Percentiles rank a stretch among this genome's conserved stretches.
phyloP scores from a whole-genome alignment of 805 yeast species.

The Kodamaea jinghongensis region DNA sequence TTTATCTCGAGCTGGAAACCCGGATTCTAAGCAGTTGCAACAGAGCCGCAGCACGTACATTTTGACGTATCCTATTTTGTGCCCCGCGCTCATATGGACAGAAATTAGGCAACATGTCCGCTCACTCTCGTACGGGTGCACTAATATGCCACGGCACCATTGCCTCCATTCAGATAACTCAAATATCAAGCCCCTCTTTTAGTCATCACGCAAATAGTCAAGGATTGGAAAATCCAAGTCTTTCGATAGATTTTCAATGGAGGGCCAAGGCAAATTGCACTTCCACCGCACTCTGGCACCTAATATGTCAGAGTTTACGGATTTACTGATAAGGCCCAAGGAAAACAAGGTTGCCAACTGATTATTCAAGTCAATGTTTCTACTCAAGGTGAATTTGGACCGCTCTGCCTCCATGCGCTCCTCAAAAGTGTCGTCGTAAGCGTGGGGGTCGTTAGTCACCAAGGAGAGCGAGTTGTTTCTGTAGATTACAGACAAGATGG shows the following conservation, averaged over 20 bases:
- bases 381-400: conserved; percentile 33
- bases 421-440: conserved; percentile 34
- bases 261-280: conserved; percentile 69
- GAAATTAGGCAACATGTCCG: too few relatives aligned
- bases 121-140: too few relatives aligned
- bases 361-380: conserved; percentile 48
- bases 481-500: conserved; percentile 72
- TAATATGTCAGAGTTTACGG: conserved; percentile 49
- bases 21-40: too few relatives aligned
- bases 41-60: too few relatives aligned
- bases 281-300: conserved; percentile 75
- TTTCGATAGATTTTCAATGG: conserved; percentile 56
- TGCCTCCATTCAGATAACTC: too few relatives aligned
- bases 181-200: not conserved
- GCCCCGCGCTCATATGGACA: too few relatives aligned
- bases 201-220: conserved; percentile 50
- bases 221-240: conserved; percentile 66
- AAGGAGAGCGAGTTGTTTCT: conserved; percentile 36
- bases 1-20: too few relatives aligned
- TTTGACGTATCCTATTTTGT: too few relatives aligned
- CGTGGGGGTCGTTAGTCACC: conserved; percentile 19
- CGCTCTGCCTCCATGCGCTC: conserved; percentile 32
- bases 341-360: conserved; percentile 60
- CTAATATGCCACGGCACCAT: too few relatives aligned
- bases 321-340: conserved; percentile 48